A percentile compares a stretch with the other conserved stretches of the same genome.
These are phyloP conservation scores for Collybiopsis luxurians DNA, from an alignment of 768 basidiomycete species.

Conservation along the genomic window DNA sequence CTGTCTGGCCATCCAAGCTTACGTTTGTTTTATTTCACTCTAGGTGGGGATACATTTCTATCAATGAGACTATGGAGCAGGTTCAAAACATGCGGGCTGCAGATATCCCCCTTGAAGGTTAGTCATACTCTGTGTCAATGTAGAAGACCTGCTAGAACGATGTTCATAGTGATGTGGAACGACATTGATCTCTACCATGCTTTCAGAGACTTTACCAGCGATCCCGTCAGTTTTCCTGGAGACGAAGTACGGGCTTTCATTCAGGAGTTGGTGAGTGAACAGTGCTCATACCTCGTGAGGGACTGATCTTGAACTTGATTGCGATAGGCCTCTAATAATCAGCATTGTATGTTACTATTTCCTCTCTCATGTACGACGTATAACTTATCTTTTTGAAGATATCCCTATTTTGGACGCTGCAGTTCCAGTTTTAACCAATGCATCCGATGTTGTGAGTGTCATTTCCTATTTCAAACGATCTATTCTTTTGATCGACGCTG, in stretches of 20 bases:
- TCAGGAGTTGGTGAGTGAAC: conserved; percentile 45
- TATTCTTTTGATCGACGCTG: neutral
- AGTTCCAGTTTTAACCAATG: conserved; percentile 53
- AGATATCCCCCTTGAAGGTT: conserved; percentile 75
- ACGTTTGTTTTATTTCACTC: neutral
- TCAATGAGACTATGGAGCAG: conserved; percentile 55
- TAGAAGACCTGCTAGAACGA: neutral
- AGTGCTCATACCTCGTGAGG: too few relatives aligned
- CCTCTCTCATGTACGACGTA: too few relatives aligned
- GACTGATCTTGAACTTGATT: neutral
- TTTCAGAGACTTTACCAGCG: conserved; percentile 65
- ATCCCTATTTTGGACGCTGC: conserved; percentile 73
- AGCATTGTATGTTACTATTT: conserved; percentile 35
- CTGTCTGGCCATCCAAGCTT: neutral
- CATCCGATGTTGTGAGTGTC: conserved; percentile 56
- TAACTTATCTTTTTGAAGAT: conserved; percentile 33
- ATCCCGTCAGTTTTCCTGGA: conserved; percentile 60
- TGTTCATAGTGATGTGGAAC: conserved; percentile 67
- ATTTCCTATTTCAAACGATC: neutral
- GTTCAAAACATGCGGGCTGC: conserved; percentile 62
- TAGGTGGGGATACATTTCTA: conserved; percentile 35
- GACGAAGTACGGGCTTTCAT: conserved; percentile 55
- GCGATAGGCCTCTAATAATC: conserved; percentile 40
- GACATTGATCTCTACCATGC: conserved; percentile 75
- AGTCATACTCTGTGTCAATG: neutral